phyloP scores from a whole-genome alignment of 495 filamentous ascomycete species.

The Elasticomyces elasticus region DNA sequence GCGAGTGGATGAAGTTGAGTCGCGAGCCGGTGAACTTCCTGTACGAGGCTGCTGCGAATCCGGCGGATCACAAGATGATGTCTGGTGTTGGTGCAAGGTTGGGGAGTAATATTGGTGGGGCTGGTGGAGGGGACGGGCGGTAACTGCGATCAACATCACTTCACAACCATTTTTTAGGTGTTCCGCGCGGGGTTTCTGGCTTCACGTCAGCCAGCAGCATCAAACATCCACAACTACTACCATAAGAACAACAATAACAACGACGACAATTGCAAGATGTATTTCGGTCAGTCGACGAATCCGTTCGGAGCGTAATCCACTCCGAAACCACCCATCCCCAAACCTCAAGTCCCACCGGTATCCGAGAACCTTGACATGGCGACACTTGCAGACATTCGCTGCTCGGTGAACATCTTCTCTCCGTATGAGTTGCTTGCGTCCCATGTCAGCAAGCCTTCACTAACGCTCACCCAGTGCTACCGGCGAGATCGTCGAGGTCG shows the following conservation, averaged over 20 bases:
- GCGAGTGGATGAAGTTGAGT: slow-evolving; percentile 77
- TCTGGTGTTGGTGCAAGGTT: slow-evolving; percentile 35
- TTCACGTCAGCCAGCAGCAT: no score
- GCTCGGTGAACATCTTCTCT: neutral
- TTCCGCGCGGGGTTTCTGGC: neutral
- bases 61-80: slow-evolving; percentile 58
- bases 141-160: neutral
- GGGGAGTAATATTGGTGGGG: slow-evolving; percentile 37
- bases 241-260: no score
- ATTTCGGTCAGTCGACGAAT: no score
- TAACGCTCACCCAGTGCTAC: neutral
- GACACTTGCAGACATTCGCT: neutral
- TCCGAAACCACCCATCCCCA: no score
- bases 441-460: neutral
- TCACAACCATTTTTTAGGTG: neutral
- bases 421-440: neutral
- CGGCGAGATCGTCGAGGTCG: neutral
- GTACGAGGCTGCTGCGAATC: slow-evolving; percentile 91
- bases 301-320: no score
- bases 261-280: no score
- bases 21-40: slow-evolving; percentile 73
- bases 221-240: no score
- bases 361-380: no score
- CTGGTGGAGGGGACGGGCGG: slow-evolving; percentile 23
- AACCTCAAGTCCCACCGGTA: no score